Conservation (phyloP, 2,329 filamentous ascomycete genomes). For the Pestalotiopsis sp. region DNA sequence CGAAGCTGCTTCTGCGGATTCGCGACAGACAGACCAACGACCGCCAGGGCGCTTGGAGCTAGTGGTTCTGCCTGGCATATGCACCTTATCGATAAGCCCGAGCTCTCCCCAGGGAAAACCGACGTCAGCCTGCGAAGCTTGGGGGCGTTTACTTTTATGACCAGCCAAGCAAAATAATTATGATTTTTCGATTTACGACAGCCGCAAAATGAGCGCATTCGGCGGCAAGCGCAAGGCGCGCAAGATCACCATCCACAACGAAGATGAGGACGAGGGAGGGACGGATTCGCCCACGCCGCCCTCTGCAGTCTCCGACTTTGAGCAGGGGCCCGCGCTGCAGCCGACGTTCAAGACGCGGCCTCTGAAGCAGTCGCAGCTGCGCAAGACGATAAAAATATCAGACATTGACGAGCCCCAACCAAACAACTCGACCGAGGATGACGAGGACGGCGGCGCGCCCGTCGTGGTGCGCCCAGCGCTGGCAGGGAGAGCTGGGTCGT, state of each 20-base stretch:
- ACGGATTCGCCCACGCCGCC: slow-evolving; percentile 24
- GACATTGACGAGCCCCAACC: slow-evolving; percentile 35
- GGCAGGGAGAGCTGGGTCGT: slow-evolving; percentile 46
- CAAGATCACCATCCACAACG: slow-evolving; percentile 73
- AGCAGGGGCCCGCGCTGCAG: slow-evolving; percentile 37
- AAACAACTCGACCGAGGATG: slow-evolving; percentile 36
- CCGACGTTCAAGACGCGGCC: slow-evolving; percentile 51
- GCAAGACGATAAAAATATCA: slow-evolving; percentile 55
- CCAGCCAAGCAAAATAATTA: background rate
- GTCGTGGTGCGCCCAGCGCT: slow-evolving; percentile 52
- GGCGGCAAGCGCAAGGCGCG: slow-evolving; percentile 69
- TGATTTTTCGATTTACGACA: background rate
- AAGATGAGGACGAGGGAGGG: slow-evolving; percentile 54
- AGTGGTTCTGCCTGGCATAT: slow-evolving; percentile 4
- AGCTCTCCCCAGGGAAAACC: background rate
- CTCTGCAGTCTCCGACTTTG: slow-evolving; percentile 22
- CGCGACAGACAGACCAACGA: background rate
- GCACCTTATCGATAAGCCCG: slow-evolving; percentile 15
- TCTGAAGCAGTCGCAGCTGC: slow-evolving; percentile 60
- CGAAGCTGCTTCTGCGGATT: background rate
- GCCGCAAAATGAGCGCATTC: slow-evolving; percentile 54
- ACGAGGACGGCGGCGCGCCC: slow-evolving; percentile 48
- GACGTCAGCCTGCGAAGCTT: background rate
- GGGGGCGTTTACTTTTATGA: background rate
- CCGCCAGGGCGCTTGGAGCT: background rate